Base-by-base conservation (phyloP, 2,329 filamentous ascomycete species). In the Stylonectria norvegica region DNA sequence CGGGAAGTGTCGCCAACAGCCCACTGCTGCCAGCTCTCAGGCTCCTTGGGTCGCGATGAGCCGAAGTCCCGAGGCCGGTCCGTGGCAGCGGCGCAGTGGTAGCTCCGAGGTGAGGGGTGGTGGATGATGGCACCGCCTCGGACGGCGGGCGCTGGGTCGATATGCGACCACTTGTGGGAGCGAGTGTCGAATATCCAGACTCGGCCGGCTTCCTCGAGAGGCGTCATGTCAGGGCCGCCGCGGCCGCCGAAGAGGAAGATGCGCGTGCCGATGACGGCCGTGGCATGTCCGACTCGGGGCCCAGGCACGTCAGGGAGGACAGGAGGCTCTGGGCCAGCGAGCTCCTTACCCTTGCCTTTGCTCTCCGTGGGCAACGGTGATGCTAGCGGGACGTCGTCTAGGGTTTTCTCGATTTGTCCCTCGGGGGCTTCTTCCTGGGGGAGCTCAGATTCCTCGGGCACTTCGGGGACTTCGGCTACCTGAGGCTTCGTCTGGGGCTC, bases 211-310 rank as follows among this genome's bases (percentile, higher is more conserved):
- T 95, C 89, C 37, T 90, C 79, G 9, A 95, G 70, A 1, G 86
- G 80, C 2, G 76, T 69, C 77, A 86, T 83, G 19, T 79, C 79
- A 3, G 72, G 65, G 0, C 85, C 85, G 22, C 84, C 83, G 31
- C 86, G 81, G 8, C 89, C 89, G 34, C 87, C 89, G 63, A 90
- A 95, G 29, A 94, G 49, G 64, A 91, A 91, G 55, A 94, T 81
- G 16, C 80, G 81, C 31, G 76, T 74, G 42, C 81, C 75, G 42
- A 93, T 76, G 1, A 80, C 74, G 10, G 83, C 77, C 0, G 83
- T 79, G 22, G 87, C 83, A 50, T 88, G 79, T 15, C 89, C 89
- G 2, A 90, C 79, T 15, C 89, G 79, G 2, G 86, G 73, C 2
- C 71, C 64, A 1, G 88, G 87, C 1, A 85, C 71, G 20, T 72